Percentiles rank a stretch among this genome's conserved stretches.
Evolutionary conservation across 352 stramenopile species (phyloP).

Genomic region (Phytopythium chamaehyphon): DNA sequence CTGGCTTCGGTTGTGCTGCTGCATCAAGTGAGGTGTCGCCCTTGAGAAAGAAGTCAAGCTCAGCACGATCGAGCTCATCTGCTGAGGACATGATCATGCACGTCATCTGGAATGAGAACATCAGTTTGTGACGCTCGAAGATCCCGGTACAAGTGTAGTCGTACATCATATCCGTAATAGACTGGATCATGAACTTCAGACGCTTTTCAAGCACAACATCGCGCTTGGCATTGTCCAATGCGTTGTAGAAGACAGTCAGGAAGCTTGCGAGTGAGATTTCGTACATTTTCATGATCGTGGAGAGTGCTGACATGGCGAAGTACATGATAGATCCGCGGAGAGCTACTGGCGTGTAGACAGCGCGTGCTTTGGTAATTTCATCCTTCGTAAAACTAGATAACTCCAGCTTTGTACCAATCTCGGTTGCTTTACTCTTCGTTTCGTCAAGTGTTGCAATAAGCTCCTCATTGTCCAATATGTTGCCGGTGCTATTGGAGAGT

Average conservation of each 20-base stretch:
- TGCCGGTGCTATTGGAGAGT: constrained; percentile 86
- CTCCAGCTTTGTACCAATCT: constrained; percentile 92
- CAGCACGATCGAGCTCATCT: constrained; percentile 70
- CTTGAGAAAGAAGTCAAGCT: constrained; percentile 96
- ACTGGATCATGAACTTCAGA: constrained; percentile 86
- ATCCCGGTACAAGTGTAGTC: constrained; percentile 97
- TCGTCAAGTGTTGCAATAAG: constrained; percentile 93
- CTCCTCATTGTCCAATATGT: constrained; percentile 95
- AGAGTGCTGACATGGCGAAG: constrained; percentile 90
- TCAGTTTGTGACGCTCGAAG: constrained; percentile 97
- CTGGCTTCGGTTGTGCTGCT: constrained; percentile 62
- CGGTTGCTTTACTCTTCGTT: constrained; percentile 93
- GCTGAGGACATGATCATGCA: constrained; percentile 93
- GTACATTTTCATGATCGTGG: constrained; percentile 95
- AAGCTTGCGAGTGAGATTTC: constrained; percentile 93
- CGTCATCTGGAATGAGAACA: constrained; percentile 96
- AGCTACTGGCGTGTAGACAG: constrained; percentile 90
- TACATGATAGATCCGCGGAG: constrained; percentile 93
- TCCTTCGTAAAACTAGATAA: constrained; percentile 92
- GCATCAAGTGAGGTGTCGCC: constrained; percentile 91
- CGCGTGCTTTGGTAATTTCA: constrained; percentile 90
- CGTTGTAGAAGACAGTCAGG: constrained; percentile 89
- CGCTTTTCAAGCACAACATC: constrained; percentile 89
- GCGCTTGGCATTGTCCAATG: constrained; percentile 87
- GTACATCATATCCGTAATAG: constrained; percentile 93